Base-by-base conservation (phyloP, 768 basidiomycete genomes). In the Lactifluus pinguis region DNA sequence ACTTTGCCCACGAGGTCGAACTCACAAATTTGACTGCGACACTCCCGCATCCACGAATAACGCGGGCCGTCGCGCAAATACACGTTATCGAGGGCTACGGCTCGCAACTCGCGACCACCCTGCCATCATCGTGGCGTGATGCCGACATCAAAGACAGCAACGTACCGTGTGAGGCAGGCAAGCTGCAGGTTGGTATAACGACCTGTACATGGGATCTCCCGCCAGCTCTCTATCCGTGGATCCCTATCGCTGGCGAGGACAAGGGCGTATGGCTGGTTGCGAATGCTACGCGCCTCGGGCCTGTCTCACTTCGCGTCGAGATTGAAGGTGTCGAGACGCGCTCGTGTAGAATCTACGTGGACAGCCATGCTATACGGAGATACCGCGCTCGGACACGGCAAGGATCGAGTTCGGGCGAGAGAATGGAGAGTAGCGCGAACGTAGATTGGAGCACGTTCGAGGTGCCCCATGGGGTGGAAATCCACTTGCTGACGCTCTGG, bases 1-100 rank as follows among this genome's bases (percentile, higher is more conserved):
- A 77, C 71, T 92, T 90, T 76, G 77, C 77, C 52, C 89, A 91
- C 68, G 75, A 68, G 1, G 73, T 89, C 6, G 73, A 78, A 51
- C 71, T 89, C 42, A 65, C 42, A 19, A 61, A 50, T n/a, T 4
- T 57, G 19, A 44, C 29, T 11, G 13, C 11, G 13, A 17, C 38
- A 25, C 14, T 7, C 36, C 11, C 49, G 9, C 13, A 54, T 61
- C 34, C 63, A 67, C 6, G 65, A n/a, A 56, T 70, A 4, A 68
- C 71, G n/a, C 72, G 69, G 13, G 73, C 74, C 0, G 72, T 72
- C 1, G 82, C 84, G 1, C 68, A 71, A 11, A 68, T 86, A 4
- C 77, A 75, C 0, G 80, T 81, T 4, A 72, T 80, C 9, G 59
- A 71, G 8, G 68, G 73, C 25, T 82, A 79, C 63, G 63, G 85